Conservation (phyloP, 139 green algal species). For the Mychonastes homosphaera region DNA sequence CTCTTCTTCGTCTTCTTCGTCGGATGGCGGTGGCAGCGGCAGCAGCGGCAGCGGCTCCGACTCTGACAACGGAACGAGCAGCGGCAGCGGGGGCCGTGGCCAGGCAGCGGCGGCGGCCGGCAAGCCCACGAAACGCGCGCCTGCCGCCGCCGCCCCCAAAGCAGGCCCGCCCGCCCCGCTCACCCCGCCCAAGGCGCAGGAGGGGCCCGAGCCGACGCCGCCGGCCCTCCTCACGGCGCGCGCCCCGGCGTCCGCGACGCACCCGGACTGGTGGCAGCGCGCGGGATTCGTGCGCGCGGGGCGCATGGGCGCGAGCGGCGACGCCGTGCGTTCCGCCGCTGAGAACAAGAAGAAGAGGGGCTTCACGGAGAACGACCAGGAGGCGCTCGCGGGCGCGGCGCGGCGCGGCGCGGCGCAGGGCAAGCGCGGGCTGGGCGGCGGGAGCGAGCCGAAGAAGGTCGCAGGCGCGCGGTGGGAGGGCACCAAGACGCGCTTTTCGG, state of each 20-base stretch:
- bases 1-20: not conserved
- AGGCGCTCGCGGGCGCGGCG: conserved; percentile 55
- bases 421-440: conserved; percentile 60
- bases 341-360: conserved; percentile 37
- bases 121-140: no score
- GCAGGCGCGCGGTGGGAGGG: conserved; percentile 62
- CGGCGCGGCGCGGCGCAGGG: conserved; percentile 51
- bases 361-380: conserved; percentile 78
- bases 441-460: conserved; percentile 66
- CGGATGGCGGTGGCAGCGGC: conserved; percentile 2
- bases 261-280: no score
- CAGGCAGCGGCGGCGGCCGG: not conserved
- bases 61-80: not conserved
- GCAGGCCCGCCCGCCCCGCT: no score
- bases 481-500: conserved; percentile 55
- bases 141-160: no score
- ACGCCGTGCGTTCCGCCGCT: no score
- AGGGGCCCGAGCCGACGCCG: no score
- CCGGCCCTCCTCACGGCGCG: no score
- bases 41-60: conserved; percentile 9
- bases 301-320: no score
- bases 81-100: conserved; percentile 1
- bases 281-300: no score
- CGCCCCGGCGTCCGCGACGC: no score
- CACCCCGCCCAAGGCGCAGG: no score